phyloP scores from a whole-genome alignment of 352 stramenopile genomes.

The Globisporangium orthogonon region DNA sequence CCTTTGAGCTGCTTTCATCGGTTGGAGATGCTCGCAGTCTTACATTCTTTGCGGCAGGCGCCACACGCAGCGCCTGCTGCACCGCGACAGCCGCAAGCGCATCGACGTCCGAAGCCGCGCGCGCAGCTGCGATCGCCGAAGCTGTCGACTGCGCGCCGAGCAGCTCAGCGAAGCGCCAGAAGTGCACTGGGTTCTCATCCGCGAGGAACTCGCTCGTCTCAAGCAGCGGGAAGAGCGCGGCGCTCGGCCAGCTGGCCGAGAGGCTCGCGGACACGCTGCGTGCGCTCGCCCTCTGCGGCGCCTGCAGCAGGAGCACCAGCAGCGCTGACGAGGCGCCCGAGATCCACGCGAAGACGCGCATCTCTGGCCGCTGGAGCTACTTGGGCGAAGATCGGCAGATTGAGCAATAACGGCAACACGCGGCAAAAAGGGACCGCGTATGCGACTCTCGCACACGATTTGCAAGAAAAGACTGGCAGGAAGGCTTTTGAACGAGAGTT shows the following conservation, averaged over 20 bases:
- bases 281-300: conserved; percentile 12
- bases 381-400: too few species aligned
- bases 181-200: conserved; percentile 69
- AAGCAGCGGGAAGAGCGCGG: conserved; percentile 42
- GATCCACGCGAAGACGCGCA: conserved; percentile 8
- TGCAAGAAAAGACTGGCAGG: too few species aligned
- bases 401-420: too few species aligned
- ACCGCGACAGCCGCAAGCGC: conserved; percentile 42
- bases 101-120: conserved; percentile 30
- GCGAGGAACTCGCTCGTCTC: conserved; percentile 74
- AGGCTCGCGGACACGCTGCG: conserved; percentile 46
- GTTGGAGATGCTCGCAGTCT: background rate
- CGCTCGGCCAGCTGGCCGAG: conserved; percentile 57
- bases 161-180: conserved; percentile 68
- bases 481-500: too few species aligned
- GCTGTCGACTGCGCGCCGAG: conserved; percentile 21
- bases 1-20: background rate
- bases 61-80: conserved; percentile 42
- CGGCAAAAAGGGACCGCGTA: too few species aligned
- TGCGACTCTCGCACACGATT: too few species aligned
- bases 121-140: conserved; percentile 24
- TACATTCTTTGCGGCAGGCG: conserved; percentile 59
- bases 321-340: conserved; percentile 13
- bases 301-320: conserved; percentile 14
- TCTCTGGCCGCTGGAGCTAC: background rate